A percentile compares a stretch with the other conserved stretches of the same genome.
phyloP scores from a whole-genome alignment of 306 rosid genomes.

The Trifolium pratense region DNA sequence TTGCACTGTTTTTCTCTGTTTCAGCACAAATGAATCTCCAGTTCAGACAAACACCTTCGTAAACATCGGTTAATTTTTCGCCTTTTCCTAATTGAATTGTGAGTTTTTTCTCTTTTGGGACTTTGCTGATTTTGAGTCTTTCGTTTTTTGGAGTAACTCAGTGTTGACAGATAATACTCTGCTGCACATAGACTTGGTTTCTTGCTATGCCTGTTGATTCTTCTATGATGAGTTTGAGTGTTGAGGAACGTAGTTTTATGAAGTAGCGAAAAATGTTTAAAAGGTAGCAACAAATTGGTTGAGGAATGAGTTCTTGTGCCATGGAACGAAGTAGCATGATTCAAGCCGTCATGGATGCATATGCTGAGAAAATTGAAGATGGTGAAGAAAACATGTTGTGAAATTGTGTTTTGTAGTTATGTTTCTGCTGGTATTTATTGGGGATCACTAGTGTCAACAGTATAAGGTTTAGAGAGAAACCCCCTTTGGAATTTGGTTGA shows the following conservation, averaged over 20 bases:
- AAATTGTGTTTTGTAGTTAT: neutral
- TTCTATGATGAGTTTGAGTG: conserved; percentile 77
- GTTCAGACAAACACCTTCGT: conserved; percentile 47
- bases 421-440: neutral
- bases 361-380: conserved; percentile 77
- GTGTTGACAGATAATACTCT: conserved; percentile 61
- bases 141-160: conserved; percentile 55
- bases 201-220: conserved; percentile 58
- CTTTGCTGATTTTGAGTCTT: conserved; percentile 63
- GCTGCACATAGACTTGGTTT: conserved; percentile 82
- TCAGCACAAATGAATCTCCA: conserved; percentile 61
- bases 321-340: conserved; percentile 72
- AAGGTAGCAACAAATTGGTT: conserved; percentile 61
- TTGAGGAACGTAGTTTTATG: conserved; percentile 50
- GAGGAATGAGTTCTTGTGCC: conserved; percentile 76
- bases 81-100: conserved; percentile 65
- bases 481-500: no score
- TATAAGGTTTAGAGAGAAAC: no score
- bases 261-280: conserved; percentile 49
- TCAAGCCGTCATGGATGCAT: conserved; percentile 83
- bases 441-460: no score
- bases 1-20: conserved; percentile 44
- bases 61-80: conserved; percentile 57
- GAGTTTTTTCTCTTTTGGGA: conserved; percentile 62
- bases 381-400: conserved; percentile 60